Evolutionary conservation across 768 basidiomycete genomes (phyloP).

Genomic region (Rhodotorula diobovata): DNA sequence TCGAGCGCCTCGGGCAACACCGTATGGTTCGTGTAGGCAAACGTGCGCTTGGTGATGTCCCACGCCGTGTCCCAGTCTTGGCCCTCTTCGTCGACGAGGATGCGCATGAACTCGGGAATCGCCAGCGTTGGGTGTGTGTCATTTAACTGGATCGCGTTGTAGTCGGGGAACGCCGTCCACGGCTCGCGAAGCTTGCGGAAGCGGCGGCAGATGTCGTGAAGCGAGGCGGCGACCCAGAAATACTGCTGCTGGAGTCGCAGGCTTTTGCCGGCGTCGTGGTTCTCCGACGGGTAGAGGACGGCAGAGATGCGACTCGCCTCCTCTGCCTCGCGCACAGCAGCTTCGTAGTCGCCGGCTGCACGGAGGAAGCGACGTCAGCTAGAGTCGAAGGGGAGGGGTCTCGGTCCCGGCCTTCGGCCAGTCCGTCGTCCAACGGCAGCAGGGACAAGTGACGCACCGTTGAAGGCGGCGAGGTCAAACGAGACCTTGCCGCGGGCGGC

Average conservation of each 20-base stretch:
- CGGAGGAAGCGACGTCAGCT: no score
- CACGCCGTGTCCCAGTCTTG: slow-evolving; percentile 77
- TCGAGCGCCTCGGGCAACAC: slow-evolving; percentile 63
- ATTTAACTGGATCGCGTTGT: slow-evolving; percentile 62
- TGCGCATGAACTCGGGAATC: slow-evolving; percentile 89
- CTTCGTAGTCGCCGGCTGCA: slow-evolving; percentile 76
- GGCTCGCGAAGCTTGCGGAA: slow-evolving; percentile 76
- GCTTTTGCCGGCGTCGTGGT: slow-evolving; percentile 46
- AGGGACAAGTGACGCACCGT: slow-evolving; percentile 54
- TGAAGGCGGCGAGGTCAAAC: slow-evolving; percentile 92
- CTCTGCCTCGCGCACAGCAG: slow-evolving; percentile 78
- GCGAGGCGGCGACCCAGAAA: slow-evolving; percentile 55
- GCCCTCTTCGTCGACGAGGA: slow-evolving; percentile 82
- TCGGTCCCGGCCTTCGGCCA: no score
- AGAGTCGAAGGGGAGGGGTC: no score
- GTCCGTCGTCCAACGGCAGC: no score
- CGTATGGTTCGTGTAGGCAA: slow-evolving; percentile 94
- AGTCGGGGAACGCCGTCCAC: slow-evolving; percentile 74
- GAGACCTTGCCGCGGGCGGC: slow-evolving; percentile 72
- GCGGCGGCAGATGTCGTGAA: slow-evolving; percentile 82
- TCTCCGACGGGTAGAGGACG: slow-evolving; percentile 94
- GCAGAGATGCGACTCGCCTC: slow-evolving; percentile 85
- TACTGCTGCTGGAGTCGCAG: slow-evolving; percentile 90
- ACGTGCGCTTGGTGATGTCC: slow-evolving; percentile 80
- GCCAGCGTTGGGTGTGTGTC: slow-evolving; percentile 60